Evolutionary conservation across 306 rosid species (phyloP), one percentile per base, ranked within the genome.

Genomic region (Corylus americana): DNA sequence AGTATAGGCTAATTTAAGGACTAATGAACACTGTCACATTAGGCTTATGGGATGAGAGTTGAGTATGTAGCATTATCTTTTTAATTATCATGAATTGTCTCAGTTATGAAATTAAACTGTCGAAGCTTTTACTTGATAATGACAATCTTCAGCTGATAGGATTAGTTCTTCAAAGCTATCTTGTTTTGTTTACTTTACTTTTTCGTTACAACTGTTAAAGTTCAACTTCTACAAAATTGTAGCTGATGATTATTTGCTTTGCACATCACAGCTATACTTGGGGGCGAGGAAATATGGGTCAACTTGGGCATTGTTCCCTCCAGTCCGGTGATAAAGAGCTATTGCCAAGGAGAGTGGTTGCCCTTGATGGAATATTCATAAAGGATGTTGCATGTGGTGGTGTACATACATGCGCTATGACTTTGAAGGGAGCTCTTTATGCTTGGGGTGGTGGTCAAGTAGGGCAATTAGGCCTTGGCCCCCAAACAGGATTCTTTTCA

Each of bases 281-380:
- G 97, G 98, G 98, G 55, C 85, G 92, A 35, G 98, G 98, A 82
- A 91, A 73, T 80, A 88, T 92, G 97, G 98, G 98, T 68, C 98
- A 94, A 78, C 97, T 94, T n/a, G 97, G 98, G 78, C 97, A 94
- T 83, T 89, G 95, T 84, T 94, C 97, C 61, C 97, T 92, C 29
- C 98, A 91, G 82, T 89, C 78, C 47, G 97, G 92, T 12, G 92
- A 91, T 49, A 94, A 91, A 80, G 98, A 94, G 86, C 83, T 94
- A 78, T 62, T 94, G 45, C 98, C 98, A 20, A 87, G 98, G 91
- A 87, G 92, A 87, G 97, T 94, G 80, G 97, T 90, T 77, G 85
- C 97, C 62, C 95, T 94, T 59, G 93, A 92, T 77, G 92, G 88
- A 73, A 81, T 89, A 81, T 49, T 70, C 75, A 82, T 92, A 55